Base-by-base conservation (phyloP, 768 basidiomycete genomes). In the Lactarius psammicola region DNA sequence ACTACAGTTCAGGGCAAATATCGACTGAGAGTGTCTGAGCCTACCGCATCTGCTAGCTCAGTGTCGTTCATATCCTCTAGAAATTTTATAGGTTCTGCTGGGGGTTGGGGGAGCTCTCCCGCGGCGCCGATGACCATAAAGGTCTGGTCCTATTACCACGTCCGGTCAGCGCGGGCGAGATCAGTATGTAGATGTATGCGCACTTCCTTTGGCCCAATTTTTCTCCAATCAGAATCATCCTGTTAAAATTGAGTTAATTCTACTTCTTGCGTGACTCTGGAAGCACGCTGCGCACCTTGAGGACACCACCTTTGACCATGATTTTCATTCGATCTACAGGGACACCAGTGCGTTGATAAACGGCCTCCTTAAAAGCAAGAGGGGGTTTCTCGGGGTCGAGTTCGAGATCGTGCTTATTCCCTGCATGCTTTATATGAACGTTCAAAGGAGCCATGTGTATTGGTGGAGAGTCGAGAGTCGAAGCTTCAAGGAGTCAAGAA, bases 101-200 rank as follows among this genome's bases (percentile, higher is more conserved):
- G 97, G 0, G 94, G 87, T 74, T 92, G 89, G 11, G 95, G 96
- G 0, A 98, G 82, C 68, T 95, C 93, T 8, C 92, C 95, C 2
- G 95, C 92, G 3, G 94, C 86, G 46, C 97, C 96, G 72, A 98
- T 93, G 34, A 96, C 92, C 82, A 88, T 94, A 76, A 96, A 91
- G 0, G 87, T 89, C 77, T 95, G 93, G 18, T 90, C 92, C 90
- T 94, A 69, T n/a, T 40, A 13, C 8, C 60, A 6, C 44, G 8
- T 28, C 57, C 63, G n/a, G 66, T 55, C 46, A 49, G 54, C 56
- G 28, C 17, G 18, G 44, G 40, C 30, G 20, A 26, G 31, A 61
- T 51, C 55, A 34, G 20, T 11, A 28, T 40, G 58, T 30, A 64
- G 30, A 61, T 30, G 28, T 33, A 58, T 33, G 76, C 85, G 67